These are phyloP conservation scores for Westerdykella sp. DNA, from an alignment of 2,329 filamentous ascomycete genomes.

Conservation along the genomic window DNA sequence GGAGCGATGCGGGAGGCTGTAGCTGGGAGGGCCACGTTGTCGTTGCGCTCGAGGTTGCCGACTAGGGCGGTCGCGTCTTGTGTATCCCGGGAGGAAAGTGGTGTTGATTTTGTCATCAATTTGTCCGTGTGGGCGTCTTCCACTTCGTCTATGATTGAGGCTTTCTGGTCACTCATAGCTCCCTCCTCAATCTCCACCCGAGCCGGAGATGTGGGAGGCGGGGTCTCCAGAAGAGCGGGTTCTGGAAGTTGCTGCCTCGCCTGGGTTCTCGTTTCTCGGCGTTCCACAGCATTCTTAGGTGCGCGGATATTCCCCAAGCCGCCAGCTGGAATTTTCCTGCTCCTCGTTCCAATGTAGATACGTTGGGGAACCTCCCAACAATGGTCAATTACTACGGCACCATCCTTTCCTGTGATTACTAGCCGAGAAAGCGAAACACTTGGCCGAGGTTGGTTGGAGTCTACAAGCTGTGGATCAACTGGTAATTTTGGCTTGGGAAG, in stretches of 20 bases:
- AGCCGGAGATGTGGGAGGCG: conserved; percentile 1
- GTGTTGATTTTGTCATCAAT: background rate
- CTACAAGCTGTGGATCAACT: background rate
- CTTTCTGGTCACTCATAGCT: conserved; percentile 1
- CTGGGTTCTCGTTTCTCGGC: too few species aligned
- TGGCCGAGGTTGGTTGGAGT: background rate
- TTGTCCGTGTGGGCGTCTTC: background rate
- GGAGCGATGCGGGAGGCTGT: background rate
- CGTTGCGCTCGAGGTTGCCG: too few species aligned
- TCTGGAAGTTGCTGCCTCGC: too few species aligned
- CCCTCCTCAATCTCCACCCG: background rate
- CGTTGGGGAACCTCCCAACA: conserved; percentile 9
- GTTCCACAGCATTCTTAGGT: too few species aligned
- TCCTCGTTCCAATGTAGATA: conserved; percentile 1
- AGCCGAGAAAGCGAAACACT: conserved; percentile 11
- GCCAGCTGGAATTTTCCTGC: background rate
- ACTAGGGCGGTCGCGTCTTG: background rate
- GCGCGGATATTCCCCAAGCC: background rate
- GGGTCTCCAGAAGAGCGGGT: background rate
- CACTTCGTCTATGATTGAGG: background rate
- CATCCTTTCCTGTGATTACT: conserved; percentile 13
- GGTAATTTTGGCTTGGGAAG: conserved; percentile 6
- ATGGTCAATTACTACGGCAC: conserved; percentile 15
- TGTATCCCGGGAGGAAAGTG: background rate
- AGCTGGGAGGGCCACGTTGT: background rate